Percentiles rank a stretch among this genome's conserved stretches.
Conservation (phyloP, 495 filamentous ascomycete species). For the Talaromyces trachyspermus region DNA sequence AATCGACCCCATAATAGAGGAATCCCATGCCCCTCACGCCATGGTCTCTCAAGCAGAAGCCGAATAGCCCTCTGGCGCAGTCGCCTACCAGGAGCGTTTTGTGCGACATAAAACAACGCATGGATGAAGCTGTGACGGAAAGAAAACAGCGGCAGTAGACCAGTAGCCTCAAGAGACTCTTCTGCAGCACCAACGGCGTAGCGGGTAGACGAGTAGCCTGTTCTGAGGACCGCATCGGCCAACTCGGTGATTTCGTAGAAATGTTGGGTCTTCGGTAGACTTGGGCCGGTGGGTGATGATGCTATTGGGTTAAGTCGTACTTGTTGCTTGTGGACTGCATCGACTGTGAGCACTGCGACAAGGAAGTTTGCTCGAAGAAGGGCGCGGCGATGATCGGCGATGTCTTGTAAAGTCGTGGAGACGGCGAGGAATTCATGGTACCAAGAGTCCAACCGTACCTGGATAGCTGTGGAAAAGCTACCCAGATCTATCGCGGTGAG, state of each 20-base stretch:
- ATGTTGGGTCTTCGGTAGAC: neutral
- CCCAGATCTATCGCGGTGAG: too few relatives aligned
- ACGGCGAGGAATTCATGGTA: neutral
- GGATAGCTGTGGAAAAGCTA: too few relatives aligned
- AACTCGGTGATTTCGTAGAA: neutral
- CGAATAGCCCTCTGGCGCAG: neutral
- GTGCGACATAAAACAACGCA: neutral
- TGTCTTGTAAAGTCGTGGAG: neutral
- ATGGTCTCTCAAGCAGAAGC: neutral
- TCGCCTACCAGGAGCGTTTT: neutral
- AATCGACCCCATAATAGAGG: neutral
- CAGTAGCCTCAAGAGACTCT: neutral
- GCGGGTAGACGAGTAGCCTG: neutral
- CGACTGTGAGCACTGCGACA: neutral
- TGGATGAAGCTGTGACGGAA: neutral
- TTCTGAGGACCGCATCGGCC: neutral
- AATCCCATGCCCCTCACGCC: slow-evolving; percentile 1
- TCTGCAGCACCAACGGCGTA: neutral
- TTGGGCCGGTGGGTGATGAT: neutral
- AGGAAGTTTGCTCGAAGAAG: neutral
- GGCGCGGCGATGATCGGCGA: neutral
- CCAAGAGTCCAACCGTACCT: neutral
- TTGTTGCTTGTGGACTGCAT: neutral
- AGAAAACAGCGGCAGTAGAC: neutral
- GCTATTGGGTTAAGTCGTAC: neutral